Evolutionary conservation across 179 eudicot genomes (phyloP), one percentile per base, ranked within the genome.

Genomic region (Patellifolia procumbens): DNA sequence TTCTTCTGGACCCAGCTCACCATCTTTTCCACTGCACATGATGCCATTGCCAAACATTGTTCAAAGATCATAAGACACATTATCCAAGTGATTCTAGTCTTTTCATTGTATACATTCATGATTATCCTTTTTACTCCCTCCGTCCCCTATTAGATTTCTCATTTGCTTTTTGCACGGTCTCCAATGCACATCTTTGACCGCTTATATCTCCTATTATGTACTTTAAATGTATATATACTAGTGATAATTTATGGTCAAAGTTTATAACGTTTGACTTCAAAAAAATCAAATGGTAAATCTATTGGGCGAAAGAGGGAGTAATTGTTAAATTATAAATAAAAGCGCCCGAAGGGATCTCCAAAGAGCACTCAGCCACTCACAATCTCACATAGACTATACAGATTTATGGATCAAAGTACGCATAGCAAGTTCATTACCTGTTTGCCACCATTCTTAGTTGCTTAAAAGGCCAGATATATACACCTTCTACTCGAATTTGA

Each of bases 381-480:
- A n/a, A n/a, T n/a, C n/a, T 55, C 6, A 62, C 60, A 63, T 43
- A 59, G 42, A 35, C 26, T 11, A 51, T 42, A 68, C 35, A 53
- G 12, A 39, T 39, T 55, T 39, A 2, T 39, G 43, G 43, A 76
- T 17, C 52, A 13, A 61, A 29, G n/a, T 34, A 35, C 32, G 56
- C 56, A 53, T 45, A 56, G 51, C 19, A 29, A 62, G 19, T 28
- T 17, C 5, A 16, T 8, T 76, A 95, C 99, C 99, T 95, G 88
- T 88, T 90, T 68, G 92, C 98, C 79, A 95, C 97, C 97, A 95
- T 80, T 64, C 99, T 88, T 70, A 95, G 92, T 78, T 95, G 99
- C 89, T 90, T 91, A 82, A 93, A 95, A 43, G 99, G 99, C 98
- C 99, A 95, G 60, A 95, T 89, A 78, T 95, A 93, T 59, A 95